Evolutionary conservation across 2,329 filamentous ascomycete genomes (phyloP), one percentile per base, ranked within the genome.

Genomic region (Pyrenophora tritici-repentis): DNA sequence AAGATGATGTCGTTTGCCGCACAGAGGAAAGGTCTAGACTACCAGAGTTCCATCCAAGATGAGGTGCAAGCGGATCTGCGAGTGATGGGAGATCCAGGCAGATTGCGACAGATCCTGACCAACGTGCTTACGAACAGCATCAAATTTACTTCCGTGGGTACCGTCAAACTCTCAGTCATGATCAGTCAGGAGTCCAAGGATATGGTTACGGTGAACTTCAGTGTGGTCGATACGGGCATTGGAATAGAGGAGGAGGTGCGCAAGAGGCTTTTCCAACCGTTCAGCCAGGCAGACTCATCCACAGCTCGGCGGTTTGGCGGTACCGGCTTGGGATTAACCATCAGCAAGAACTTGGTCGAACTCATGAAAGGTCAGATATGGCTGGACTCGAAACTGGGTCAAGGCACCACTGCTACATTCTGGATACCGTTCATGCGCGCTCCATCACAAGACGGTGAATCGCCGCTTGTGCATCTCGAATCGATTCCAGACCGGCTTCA

Each of bases 1-100:
- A 91, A 91, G 69, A 94, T 95, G 90, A 83, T 95, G 60, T 86
- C 88, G 35, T 95, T 95, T 62, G 90, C 89, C 1, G 91, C 92
- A 1, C 84, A 89, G 62, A 83, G 89, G 26, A 90, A 95, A 66
- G 88, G 89, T 35, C 78, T 96, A 3, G 84, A 84, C 7, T 92
- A 91, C 65, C 79, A 83, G 33, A 84, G 82, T 22, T 82, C 87
- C 38, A 83, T 90, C 44, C 81, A 84, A 6, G 76, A 79, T 1
- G 82, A 86, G 36, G 82, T 89, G 6, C 81, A 83, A 42, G 79
- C 80, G 26, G 85, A 90, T 61, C 76, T 94, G 48, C 86, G 91
- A 39, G 90, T 96, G 3, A 86, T 96, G 64, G 91, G 92, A 12
- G 91, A 96, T 64, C 90, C 91, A 7, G 90, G 91, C 9, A 83